Evolutionary conservation across 768 basidiomycete species (phyloP).

Genomic region (Lactarius quietus): DNA sequence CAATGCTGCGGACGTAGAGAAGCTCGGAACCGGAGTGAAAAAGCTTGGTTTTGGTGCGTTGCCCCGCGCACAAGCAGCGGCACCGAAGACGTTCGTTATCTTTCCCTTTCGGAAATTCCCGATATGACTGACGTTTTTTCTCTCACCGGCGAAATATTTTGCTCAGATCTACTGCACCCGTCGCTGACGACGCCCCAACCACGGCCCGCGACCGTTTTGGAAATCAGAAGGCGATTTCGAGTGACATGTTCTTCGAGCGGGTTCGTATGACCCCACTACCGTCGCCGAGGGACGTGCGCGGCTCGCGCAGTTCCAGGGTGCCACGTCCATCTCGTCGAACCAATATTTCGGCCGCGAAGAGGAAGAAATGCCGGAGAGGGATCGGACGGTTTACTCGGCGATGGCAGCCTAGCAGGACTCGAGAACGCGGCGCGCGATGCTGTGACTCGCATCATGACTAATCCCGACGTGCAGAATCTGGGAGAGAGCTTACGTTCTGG

Average conservation of each 20-base stretch:
- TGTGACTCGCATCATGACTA: conserved; percentile 66
- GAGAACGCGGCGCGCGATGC: conserved; percentile 73
- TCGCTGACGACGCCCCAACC: conserved; percentile 60
- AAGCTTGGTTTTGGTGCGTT: conserved; percentile 83
- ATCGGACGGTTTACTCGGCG: conserved; percentile 51
- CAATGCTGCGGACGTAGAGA: conserved; percentile 48
- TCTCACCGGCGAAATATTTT: not conserved
- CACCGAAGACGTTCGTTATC: conserved; percentile 31
- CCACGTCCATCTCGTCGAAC: conserved; percentile 89
- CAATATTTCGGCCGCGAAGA: conserved; percentile 94
- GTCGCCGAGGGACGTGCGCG: conserved; percentile 76
- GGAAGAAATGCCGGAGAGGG: conserved; percentile 48
- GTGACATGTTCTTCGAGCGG: conserved; percentile 97
- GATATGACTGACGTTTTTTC: not conserved
- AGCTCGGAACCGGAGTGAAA: conserved; percentile 68
- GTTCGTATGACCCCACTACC: conserved; percentile 73
- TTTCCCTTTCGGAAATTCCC: not conserved
- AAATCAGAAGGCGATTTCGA: conserved; percentile 91
- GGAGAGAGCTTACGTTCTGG: conserved; percentile 75
- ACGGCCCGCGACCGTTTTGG: conserved; percentile 91
- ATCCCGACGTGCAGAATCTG: conserved; percentile 84
- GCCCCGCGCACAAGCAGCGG: conserved; percentile 54
- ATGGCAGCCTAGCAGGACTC: conserved; percentile 48
- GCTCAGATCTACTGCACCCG: conserved; percentile 26
- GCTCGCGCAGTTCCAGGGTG: conserved; percentile 82